Evolutionary conservation across 192 early-diverging fungal species (phyloP).

Genomic region (Linnemannia schmuckeri): DNA sequence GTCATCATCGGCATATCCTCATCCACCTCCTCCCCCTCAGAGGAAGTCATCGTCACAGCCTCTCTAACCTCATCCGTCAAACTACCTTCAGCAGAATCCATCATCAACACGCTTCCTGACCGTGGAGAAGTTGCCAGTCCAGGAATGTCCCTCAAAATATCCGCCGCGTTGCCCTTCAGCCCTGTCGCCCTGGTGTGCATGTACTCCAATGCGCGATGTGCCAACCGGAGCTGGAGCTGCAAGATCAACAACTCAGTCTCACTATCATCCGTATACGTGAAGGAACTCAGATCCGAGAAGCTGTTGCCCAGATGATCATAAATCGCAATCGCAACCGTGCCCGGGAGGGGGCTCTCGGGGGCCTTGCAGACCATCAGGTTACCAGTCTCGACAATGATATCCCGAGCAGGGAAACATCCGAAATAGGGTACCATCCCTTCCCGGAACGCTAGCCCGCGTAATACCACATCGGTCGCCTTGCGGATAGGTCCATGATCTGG

Average conservation of each 20-base stretch:
- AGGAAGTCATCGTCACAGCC: neutral
- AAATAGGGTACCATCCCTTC: slow-evolving; percentile 53
- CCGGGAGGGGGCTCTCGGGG: slow-evolving; percentile 32
- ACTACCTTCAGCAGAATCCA: neutral
- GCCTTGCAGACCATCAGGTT: slow-evolving; percentile 42
- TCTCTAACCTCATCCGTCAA: neutral
- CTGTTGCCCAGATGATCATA: slow-evolving; percentile 35
- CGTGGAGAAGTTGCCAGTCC: slow-evolving; percentile 26
- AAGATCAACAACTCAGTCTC: slow-evolving; percentile 47
- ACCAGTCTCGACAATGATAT: slow-evolving; percentile 27
- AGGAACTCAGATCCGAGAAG: slow-evolving; percentile 32
- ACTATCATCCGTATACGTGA: slow-evolving; percentile 49
- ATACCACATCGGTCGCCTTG: slow-evolving; percentile 43
- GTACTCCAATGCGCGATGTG: slow-evolving; percentile 48
- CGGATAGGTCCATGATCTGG: slow-evolving; percentile 45
- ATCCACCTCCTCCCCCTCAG: neutral
- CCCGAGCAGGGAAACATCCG: slow-evolving; percentile 40
- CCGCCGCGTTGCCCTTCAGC: slow-evolving; percentile 27
- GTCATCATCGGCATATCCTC: slow-evolving; percentile 11
- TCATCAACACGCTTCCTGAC: slow-evolving; percentile 12
- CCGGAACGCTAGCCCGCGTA: slow-evolving; percentile 34
- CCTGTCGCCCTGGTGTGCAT: slow-evolving; percentile 41
- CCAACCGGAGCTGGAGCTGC: slow-evolving; percentile 40
- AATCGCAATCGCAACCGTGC: slow-evolving; percentile 28
- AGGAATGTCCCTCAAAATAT: slow-evolving; percentile 42